Evolutionary conservation across 345 rosid species (phyloP), one percentile per base, ranked within the genome.

Genomic region (Brassica nigra): DNA sequence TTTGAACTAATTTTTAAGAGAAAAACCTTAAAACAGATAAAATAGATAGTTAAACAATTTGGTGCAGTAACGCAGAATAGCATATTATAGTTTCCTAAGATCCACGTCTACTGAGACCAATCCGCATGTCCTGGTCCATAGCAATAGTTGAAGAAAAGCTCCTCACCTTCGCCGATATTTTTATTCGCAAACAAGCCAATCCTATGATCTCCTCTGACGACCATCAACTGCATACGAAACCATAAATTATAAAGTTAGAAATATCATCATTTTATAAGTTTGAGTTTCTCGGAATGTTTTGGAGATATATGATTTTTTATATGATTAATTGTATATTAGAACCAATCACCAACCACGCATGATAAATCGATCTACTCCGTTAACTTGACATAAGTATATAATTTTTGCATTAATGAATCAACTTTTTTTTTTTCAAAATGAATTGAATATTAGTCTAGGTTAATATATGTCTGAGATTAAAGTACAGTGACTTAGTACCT

Each of bases 131-230:
- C 94, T 57, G 91, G 92, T 58, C 89, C 93, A 37, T 92, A 95
- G 5, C 90, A 84, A 49, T 95, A 92, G 79, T 95, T 88, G 15
- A 92, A 90, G 82, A 89, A 89, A 20, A 92, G 90, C 83, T 95
- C 99, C 70, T 95, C 97, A 15, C 95, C 86, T 29, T 91, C 92
- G 73, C 89, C 88, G 0, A 95, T 95, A n/a, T 63, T 88, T 79
- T 86, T 95, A 64, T 74, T 82, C 52, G 99, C 97, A 70, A 84
- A 91, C 52, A 95, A 82, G 36, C 99, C 97, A 7, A 92, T 95
- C 71, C 97, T 86, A 31, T 95, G 93, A 78, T 95, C 97, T 84
- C 99, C 99, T 8, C 91, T 90, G 81, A 92, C 99, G 80, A 87
- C 83, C 91, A 91, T 86, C 82, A 92, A 88, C 99, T 92, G 82